Conservation (phyloP, 192 early-diverging fungal genomes). For the Pilobolus umbonatus region DNA sequence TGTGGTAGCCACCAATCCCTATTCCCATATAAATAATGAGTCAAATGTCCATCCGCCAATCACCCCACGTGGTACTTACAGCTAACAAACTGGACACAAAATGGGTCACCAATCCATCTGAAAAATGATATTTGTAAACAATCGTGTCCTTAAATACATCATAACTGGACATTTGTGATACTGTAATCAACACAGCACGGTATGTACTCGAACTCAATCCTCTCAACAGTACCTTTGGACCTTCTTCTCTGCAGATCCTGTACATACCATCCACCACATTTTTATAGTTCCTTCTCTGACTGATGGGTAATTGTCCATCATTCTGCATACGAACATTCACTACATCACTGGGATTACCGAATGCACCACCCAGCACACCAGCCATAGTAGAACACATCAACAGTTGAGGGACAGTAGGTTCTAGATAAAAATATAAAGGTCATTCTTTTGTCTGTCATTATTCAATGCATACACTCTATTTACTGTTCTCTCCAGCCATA, state of each 20-base stretch:
- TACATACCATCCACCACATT: conserved; percentile 68
- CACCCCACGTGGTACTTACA: conserved; percentile 33
- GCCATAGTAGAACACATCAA: conserved; percentile 41
- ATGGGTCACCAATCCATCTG: conserved; percentile 64
- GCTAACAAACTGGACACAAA: conserved; percentile 69
- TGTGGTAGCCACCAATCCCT: conserved; percentile 71
- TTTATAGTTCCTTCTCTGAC: conserved; percentile 66
- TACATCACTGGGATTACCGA: conserved; percentile 75
- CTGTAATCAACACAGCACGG: conserved; percentile 82
- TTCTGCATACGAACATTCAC: conserved; percentile 80
- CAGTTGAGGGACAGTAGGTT: conserved; percentile 33
- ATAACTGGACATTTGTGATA: conserved; percentile 69
- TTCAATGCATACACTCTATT: conserved; percentile 7
- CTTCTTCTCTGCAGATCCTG: conserved; percentile 77
- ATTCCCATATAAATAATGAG: neutral
- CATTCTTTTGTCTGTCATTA: neutral
- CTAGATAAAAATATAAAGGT: conserved; percentile 14
- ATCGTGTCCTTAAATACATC: conserved; percentile 72
- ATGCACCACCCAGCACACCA: conserved; percentile 58
- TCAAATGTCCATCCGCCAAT: conserved; percentile 1
- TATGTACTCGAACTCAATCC: conserved; percentile 87
- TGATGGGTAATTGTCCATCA: conserved; percentile 63
- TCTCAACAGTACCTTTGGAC: conserved; percentile 74
- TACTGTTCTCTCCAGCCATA: conserved; percentile 48
- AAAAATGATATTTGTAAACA: conserved; percentile 49